These are phyloP conservation scores for Trichoderma harzianum DNA, from an alignment of 2,329 filamentous ascomycete species.

Conservation along the genomic window DNA sequence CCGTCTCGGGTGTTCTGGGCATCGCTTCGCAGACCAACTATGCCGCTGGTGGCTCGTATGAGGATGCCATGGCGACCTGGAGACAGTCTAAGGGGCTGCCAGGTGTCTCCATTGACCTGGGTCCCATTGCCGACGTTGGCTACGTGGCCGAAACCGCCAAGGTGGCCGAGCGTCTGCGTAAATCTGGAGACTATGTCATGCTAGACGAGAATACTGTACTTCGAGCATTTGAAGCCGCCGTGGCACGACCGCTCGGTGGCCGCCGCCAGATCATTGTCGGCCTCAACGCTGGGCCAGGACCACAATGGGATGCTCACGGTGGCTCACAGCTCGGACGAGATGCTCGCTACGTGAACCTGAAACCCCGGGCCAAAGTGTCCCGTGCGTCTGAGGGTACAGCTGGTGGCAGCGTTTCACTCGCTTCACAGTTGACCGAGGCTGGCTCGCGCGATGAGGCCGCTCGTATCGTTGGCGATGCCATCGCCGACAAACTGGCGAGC, in stretches of 20 bases:
- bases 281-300: neutral
- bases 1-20: conserved; percentile 8
- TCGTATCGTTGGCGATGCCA: neutral
- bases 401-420: neutral
- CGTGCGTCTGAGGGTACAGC: neutral
- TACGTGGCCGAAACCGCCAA: neutral
- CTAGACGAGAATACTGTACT: neutral
- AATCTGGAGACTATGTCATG: neutral
- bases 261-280: neutral
- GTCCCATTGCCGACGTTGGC: neutral
- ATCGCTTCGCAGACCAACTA: conserved; percentile 11
- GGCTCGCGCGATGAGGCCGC: neutral
- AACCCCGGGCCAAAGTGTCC: neutral
- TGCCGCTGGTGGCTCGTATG: conserved; percentile 15
- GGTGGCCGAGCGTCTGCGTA: neutral
- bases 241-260: neutral
- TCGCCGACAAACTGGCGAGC: neutral
- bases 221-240: neutral
- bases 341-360: neutral
- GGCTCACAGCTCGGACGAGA: neutral
- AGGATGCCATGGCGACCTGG: conserved; percentile 13
- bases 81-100: conserved; percentile 9
- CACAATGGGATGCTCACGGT: neutral
- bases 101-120: neutral
- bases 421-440: neutral